Conservation (phyloP, 1,284 basidiomycete genomes). For the Naganishia liquefaciens region DNA sequence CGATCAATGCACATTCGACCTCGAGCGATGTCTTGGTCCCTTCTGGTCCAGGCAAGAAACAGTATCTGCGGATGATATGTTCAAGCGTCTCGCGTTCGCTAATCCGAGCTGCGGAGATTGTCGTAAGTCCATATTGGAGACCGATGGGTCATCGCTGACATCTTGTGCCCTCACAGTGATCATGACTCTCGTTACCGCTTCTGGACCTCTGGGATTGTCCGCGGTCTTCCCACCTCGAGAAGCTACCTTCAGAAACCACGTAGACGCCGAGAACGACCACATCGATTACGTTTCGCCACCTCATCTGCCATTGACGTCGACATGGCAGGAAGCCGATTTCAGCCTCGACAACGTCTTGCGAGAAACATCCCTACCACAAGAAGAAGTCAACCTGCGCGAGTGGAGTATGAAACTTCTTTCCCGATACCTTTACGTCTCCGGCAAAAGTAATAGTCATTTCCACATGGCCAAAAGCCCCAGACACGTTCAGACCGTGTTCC, state of each 20-base stretch:
- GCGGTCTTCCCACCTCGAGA: slow-evolving; percentile 55
- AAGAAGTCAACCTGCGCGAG: slow-evolving; percentile 50
- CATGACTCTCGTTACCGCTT: slow-evolving; percentile 56
- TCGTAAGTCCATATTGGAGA: slow-evolving; percentile 48
- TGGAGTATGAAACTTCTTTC: slow-evolving; percentile 56
- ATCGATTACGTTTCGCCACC: slow-evolving; percentile 42
- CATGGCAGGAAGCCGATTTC: slow-evolving; percentile 56
- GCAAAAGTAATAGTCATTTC: slow-evolving; percentile 45
- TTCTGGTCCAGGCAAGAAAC: slow-evolving; percentile 46
- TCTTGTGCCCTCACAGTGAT: slow-evolving; percentile 50
- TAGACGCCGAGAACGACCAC: background rate
- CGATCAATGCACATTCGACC: slow-evolving; percentile 44
- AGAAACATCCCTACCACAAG: slow-evolving; percentile 41
- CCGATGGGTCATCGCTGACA: background rate
- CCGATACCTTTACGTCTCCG: slow-evolving; percentile 55
- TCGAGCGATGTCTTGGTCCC: slow-evolving; percentile 49
- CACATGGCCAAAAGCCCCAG: slow-evolving; percentile 45
- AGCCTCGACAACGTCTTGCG: slow-evolving; percentile 53
- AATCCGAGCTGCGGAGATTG: slow-evolving; percentile 59
- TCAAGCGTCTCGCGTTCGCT: slow-evolving; percentile 58
- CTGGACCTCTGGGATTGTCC: slow-evolving; percentile 56
- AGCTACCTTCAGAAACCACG: slow-evolving; percentile 36
- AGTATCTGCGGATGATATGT: slow-evolving; percentile 52
- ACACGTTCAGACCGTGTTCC: slow-evolving; percentile 39
- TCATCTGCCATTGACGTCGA: slow-evolving; percentile 56